Evolutionary conservation across 2,329 filamentous ascomycete species (phyloP).

Genomic region (Phyllosticta citribraziliensis): DNA sequence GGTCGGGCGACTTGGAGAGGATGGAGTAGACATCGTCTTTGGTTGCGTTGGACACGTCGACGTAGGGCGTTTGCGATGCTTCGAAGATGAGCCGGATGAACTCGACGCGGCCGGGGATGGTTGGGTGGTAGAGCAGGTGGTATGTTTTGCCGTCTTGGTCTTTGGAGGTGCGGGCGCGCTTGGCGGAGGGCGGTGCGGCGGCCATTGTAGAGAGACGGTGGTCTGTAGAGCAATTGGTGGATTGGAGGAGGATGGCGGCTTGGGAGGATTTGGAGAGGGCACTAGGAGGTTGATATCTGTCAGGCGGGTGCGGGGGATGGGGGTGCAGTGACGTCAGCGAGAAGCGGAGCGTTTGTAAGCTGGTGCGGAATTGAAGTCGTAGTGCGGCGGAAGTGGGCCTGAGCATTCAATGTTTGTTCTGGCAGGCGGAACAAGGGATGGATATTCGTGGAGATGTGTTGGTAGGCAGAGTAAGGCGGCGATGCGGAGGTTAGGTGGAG

Average conservation of each 20-base stretch:
- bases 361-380: background rate
- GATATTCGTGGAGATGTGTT: too few relatives aligned
- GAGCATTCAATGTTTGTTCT: too few relatives aligned
- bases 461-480: too few relatives aligned
- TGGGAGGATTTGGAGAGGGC: background rate
- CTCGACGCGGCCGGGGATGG: constrained; percentile 64
- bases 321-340: background rate
- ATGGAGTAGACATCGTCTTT: constrained; percentile 45
- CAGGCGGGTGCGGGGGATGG: background rate
- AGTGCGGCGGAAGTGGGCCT: too few relatives aligned
- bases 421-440: too few relatives aligned
- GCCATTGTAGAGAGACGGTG: constrained; percentile 10
- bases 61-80: constrained; percentile 55
- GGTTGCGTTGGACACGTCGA: constrained; percentile 45
- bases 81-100: constrained; percentile 64
- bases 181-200: constrained; percentile 10
- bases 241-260: background rate
- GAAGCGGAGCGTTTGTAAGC: background rate
- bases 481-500: too few relatives aligned
- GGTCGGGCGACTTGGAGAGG: constrained; percentile 32
- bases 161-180: constrained; percentile 24
- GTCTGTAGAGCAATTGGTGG: background rate
- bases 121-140: constrained; percentile 62
- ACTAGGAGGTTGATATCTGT: background rate
- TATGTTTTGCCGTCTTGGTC: constrained; percentile 31